Evolutionary conservation across 257 asterid species (phyloP).

Genomic region (Nicotiana obtusifolia): DNA sequence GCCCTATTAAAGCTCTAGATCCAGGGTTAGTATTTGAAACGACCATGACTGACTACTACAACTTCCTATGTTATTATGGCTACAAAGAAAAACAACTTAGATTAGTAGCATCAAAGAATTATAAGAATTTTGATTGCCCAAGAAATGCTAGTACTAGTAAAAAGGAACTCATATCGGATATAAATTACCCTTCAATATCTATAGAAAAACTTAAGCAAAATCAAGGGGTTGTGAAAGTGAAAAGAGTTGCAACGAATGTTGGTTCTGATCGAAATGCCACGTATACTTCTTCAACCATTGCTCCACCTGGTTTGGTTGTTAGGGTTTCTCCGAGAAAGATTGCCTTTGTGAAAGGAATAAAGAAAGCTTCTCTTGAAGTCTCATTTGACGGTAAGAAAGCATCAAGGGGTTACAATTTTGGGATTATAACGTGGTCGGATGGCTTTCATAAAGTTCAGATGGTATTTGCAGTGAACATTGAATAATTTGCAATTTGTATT

Average conservation of each 20-base stretch:
- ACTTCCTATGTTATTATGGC: conserved; percentile 54
- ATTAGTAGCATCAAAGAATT: conserved; percentile 28
- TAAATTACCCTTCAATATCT: conserved; percentile 71
- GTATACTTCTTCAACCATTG: conserved; percentile 33
- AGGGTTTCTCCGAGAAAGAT: conserved; percentile 37
- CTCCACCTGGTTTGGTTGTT: conserved; percentile 44
- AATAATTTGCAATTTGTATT: background rate
- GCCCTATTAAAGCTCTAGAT: conserved; percentile 54
- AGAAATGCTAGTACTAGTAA: background rate
- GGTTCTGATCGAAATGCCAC: conserved; percentile 37
- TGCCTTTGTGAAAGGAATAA: conserved; percentile 20
- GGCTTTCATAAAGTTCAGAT: conserved; percentile 53
- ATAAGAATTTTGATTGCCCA: conserved; percentile 40
- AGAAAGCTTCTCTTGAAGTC: conserved; percentile 32
- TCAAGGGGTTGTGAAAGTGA: conserved; percentile 35
- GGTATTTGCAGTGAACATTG: conserved; percentile 54
- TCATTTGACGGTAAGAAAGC: conserved; percentile 52
- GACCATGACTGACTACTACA: conserved; percentile 39
- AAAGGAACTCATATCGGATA: conserved; percentile 36
- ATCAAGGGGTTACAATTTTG: conserved; percentile 50
- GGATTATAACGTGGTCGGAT: conserved; percentile 54
- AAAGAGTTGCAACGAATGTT: conserved; percentile 47
- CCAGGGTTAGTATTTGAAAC: conserved; percentile 66
- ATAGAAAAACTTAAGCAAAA: conserved; percentile 28
- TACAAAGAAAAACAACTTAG: conserved; percentile 34